A percentile compares a stretch with the other conserved stretches of the same genome.
These are phyloP conservation scores for Sechiopsis laciniata DNA, from an alignment of 306 rosid genomes.

Conservation along the genomic window DNA sequence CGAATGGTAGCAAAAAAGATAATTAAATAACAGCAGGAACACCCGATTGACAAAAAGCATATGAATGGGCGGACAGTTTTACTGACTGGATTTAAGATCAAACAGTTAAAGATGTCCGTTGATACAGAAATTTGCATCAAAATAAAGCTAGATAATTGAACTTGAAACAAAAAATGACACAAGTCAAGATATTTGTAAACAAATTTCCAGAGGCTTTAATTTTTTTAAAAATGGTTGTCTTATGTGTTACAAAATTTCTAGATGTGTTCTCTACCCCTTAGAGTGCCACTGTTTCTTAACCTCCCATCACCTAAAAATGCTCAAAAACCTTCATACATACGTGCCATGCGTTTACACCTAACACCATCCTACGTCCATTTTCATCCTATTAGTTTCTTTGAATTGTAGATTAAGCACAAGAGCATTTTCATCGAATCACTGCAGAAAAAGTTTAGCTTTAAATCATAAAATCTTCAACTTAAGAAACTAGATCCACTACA, in stretches of 20 bases:
- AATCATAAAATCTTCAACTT: constrained; percentile 4
- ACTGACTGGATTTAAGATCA: neutral
- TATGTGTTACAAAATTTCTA: neutral
- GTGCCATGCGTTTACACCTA: neutral
- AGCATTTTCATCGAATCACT: neutral
- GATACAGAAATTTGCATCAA: neutral
- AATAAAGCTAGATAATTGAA: constrained; percentile 17
- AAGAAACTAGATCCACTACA: constrained; percentile 4
- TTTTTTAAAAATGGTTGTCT: neutral
- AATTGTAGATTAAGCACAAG: neutral
- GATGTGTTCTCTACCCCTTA: neutral
- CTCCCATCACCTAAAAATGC: neutral
- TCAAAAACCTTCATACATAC: neutral
- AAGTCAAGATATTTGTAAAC: neutral
- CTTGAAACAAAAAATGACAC: neutral
- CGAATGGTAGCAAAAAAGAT: constrained; percentile 21
- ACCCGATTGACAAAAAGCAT: neutral
- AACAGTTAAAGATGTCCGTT: neutral
- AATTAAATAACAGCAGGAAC: neutral
- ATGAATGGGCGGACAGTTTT: neutral
- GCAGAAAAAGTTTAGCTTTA: neutral
- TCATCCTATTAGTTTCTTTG: neutral
- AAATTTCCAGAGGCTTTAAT: neutral
- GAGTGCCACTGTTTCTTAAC: neutral
- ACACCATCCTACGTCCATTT: neutral